Percentiles rank a stretch among this genome's conserved stretches.
Conservation (phyloP, 1,284 basidiomycete genomes). For the Cerioporus squamosus region DNA sequence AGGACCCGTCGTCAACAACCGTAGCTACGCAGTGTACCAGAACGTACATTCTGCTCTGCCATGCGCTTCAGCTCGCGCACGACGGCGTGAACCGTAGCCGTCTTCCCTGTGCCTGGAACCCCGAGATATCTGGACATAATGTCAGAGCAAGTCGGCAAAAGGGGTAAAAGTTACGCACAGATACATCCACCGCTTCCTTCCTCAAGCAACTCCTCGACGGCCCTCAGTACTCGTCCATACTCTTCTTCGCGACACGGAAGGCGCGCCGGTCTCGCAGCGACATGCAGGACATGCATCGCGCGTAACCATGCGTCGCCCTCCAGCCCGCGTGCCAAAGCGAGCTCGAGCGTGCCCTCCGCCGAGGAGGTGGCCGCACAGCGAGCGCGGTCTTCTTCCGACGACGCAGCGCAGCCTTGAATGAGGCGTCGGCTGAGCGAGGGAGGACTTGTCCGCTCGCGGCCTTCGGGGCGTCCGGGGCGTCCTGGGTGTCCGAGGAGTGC, state of each 20-base stretch:
- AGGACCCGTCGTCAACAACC: neutral
- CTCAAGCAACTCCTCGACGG: conserved; percentile 87
- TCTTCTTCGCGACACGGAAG: conserved; percentile 92
- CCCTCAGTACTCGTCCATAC: conserved; percentile 77
- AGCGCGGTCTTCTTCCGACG: conserved; percentile 42
- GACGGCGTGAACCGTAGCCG: conserved; percentile 94
- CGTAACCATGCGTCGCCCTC: conserved; percentile 81
- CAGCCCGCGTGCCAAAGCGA: conserved; percentile 39
- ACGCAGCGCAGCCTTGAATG: conserved; percentile 66
- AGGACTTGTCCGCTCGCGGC: conserved; percentile 27
- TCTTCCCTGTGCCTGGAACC: conserved; percentile 98
- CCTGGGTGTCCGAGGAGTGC: conserved; percentile 22
- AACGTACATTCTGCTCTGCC: conserved; percentile 76
- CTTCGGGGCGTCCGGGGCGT: conserved; percentile 31
- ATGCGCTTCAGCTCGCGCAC: conserved; percentile 87
- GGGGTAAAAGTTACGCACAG: conserved; percentile 60
- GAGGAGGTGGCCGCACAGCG: conserved; percentile 42
- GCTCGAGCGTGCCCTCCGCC: conserved; percentile 33
- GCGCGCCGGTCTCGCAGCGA: conserved; percentile 89
- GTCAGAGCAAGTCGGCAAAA: neutral
- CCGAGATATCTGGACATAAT: conserved; percentile 80
- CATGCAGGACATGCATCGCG: conserved; percentile 90
- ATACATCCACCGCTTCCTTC: conserved; percentile 95
- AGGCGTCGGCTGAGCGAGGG: conserved; percentile 62
- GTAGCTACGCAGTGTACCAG: neutral